Evolutionary conservation across 1,284 basidiomycete genomes (phyloP).

Genomic region (Calocybe gambosa): DNA sequence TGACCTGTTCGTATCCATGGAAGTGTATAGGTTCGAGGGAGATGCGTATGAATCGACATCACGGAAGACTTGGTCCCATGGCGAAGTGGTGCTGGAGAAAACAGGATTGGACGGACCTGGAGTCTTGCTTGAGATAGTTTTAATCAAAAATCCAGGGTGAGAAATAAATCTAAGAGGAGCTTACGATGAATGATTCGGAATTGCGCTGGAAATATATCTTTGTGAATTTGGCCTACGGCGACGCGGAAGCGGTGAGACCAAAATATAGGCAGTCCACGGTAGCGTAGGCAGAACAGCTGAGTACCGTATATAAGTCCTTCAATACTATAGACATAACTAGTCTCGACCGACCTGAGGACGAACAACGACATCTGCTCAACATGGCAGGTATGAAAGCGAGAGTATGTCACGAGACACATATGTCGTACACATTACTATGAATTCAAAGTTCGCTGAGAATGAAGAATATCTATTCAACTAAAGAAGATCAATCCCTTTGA

Average conservation of each 20-base stretch:
- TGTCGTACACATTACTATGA: no score
- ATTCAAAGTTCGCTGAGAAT: no score
- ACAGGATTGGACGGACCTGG: slow-evolving; percentile 22
- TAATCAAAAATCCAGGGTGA: not conserved
- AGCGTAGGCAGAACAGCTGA: not conserved
- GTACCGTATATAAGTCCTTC: not conserved
- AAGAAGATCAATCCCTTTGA: slow-evolving; percentile 27
- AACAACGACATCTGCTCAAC: slow-evolving; percentile 6
- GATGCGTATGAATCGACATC: slow-evolving; percentile 24
- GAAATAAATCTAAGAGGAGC: not conserved
- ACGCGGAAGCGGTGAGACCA: not conserved
- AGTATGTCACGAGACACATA: not conserved
- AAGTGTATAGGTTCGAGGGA: slow-evolving; percentile 10
- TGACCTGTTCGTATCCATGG: slow-evolving; percentile 11
- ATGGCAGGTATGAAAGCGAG: not conserved
- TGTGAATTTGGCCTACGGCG: not conserved
- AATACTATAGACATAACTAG: not conserved
- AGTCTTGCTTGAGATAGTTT: not conserved
- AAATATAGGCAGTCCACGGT: not conserved
- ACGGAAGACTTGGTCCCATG: slow-evolving; percentile 55
- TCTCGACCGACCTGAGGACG: not conserved
- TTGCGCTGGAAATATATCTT: not conserved
- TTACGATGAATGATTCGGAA: not conserved
- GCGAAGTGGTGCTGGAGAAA: slow-evolving; percentile 31
- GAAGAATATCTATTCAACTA: no score